A percentile compares a stretch with the other conserved stretches of the same genome.
phyloP scores from a whole-genome alignment of 176 grass and related monocot genomes.

The Echinochloa phyllopogon region DNA sequence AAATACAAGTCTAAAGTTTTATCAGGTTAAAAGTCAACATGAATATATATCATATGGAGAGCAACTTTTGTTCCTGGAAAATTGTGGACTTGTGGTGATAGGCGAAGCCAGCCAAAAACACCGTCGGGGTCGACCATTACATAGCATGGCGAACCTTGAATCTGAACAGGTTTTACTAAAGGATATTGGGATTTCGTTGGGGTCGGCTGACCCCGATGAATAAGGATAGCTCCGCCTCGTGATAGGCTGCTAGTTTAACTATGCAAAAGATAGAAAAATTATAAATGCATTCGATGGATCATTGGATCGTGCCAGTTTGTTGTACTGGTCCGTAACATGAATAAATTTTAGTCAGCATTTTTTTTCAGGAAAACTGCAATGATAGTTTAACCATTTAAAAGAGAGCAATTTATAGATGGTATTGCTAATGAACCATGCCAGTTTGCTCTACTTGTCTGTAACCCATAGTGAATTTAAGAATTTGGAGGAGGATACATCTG shows the following conservation, averaged over 20 bases:
- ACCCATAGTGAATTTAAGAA: neutral
- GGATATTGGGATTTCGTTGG: too few species aligned
- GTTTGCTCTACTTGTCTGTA: neutral
- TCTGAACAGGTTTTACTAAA: too few species aligned
- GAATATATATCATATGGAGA: neutral
- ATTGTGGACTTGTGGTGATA: neutral
- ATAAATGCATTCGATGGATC: neutral
- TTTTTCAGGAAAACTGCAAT: neutral
- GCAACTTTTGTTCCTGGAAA: neutral
- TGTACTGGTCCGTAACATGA: neutral
- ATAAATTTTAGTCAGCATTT: neutral
- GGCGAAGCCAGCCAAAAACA: too few species aligned
- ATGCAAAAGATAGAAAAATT: slow-evolving; percentile 6
- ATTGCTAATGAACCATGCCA: slow-evolving; percentile 2
- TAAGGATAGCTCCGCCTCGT: too few species aligned
- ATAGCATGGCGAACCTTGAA: too few species aligned
- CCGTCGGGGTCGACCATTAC: too few species aligned
- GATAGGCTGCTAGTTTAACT: neutral
- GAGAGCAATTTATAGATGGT: neutral
- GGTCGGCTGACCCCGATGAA: too few species aligned
- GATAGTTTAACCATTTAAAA: slow-evolving; percentile 3
- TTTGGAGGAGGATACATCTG: slow-evolving; percentile 69
- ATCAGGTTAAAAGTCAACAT: slow-evolving; percentile 30
- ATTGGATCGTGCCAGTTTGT: slow-evolving; percentile 11
- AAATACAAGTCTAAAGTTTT: slow-evolving; percentile 53